Evolutionary conservation across 2,329 filamentous ascomycete genomes (phyloP).

Genomic region (Neopestalotiopsis rosae): DNA sequence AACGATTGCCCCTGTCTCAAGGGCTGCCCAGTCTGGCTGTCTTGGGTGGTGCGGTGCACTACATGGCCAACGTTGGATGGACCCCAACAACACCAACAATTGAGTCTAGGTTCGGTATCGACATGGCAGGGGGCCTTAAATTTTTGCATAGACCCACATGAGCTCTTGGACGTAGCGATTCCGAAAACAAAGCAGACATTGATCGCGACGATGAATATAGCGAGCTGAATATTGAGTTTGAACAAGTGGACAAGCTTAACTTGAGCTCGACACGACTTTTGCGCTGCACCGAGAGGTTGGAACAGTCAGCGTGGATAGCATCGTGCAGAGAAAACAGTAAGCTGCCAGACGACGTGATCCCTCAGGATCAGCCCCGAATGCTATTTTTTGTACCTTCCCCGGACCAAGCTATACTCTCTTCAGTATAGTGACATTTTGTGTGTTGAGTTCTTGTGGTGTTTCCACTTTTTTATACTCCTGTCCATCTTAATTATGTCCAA

Average conservation of each 20-base stretch:
- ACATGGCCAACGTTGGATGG: constrained; percentile 11
- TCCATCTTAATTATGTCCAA: background rate
- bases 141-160: background rate
- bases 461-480: constrained; percentile 5
- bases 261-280: background rate
- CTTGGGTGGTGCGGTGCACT: background rate
- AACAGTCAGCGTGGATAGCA: constrained; percentile 10
- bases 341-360: background rate
- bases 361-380: background rate
- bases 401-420: constrained; percentile 6
- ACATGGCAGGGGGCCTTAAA: background rate
- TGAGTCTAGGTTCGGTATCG: constrained; percentile 17
- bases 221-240: background rate
- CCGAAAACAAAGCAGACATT: background rate
- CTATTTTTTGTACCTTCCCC: constrained; percentile 15
- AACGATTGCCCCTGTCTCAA: constrained; percentile 3
- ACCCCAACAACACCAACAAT: constrained; percentile 23
- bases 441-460: constrained; percentile 16
- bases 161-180: background rate
- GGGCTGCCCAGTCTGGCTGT: background rate
- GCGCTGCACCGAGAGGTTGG: background rate
- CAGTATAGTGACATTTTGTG: background rate
- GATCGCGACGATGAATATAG: background rate
- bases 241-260: background rate
- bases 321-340: background rate